These are phyloP conservation scores for Paraphoma chrysanthemicola DNA, from an alignment of 2,329 filamentous ascomycete genomes.

Conservation along the genomic window DNA sequence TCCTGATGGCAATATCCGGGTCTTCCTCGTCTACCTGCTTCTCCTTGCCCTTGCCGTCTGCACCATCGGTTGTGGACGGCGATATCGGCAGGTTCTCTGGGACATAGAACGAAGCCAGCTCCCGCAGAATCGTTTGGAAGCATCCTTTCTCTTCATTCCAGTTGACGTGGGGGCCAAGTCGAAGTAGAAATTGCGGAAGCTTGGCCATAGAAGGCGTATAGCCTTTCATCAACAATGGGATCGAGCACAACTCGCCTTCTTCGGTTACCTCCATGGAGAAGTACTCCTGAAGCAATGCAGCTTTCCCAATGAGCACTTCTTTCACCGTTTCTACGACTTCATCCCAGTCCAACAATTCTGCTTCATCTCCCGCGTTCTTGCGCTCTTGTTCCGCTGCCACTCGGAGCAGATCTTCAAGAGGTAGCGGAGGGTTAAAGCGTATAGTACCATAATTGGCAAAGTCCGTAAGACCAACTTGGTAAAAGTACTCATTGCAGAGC, in stretches of 20 bases:
- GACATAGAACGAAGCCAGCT: constrained; percentile 88
- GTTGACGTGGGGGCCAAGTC: constrained; percentile 85
- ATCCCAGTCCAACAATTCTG: constrained; percentile 68
- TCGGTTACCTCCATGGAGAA: constrained; percentile 85
- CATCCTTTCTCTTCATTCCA: constrained; percentile 87
- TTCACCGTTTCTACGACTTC: constrained; percentile 71
- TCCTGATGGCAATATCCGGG: constrained; percentile 57
- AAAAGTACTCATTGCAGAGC: constrained; percentile 86
- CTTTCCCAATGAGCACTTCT: constrained; percentile 73
- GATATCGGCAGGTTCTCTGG: constrained; percentile 78
- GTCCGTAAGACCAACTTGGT: constrained; percentile 91
- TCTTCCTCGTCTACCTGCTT: constrained; percentile 38
- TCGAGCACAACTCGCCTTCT: constrained; percentile 75
- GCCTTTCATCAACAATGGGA: constrained; percentile 86
- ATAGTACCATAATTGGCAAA: constrained; percentile 94
- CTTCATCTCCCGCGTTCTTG: constrained; percentile 47
- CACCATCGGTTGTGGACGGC: constrained; percentile 41
- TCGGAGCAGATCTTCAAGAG: constrained; percentile 72
- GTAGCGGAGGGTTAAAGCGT: constrained; percentile 77
- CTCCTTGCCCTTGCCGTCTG: constrained; percentile 46
- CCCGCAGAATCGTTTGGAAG: constrained; percentile 82
- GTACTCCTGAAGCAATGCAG: constrained; percentile 91
- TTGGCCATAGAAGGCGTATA: constrained; percentile 88
- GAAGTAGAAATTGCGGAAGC: constrained; percentile 84
- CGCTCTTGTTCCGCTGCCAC: constrained; percentile 78